Percentiles rank a stretch among this genome's conserved stretches.
Evolutionary conservation across 768 basidiomycete species (phyloP).

Genomic region (Collybia sordida): DNA sequence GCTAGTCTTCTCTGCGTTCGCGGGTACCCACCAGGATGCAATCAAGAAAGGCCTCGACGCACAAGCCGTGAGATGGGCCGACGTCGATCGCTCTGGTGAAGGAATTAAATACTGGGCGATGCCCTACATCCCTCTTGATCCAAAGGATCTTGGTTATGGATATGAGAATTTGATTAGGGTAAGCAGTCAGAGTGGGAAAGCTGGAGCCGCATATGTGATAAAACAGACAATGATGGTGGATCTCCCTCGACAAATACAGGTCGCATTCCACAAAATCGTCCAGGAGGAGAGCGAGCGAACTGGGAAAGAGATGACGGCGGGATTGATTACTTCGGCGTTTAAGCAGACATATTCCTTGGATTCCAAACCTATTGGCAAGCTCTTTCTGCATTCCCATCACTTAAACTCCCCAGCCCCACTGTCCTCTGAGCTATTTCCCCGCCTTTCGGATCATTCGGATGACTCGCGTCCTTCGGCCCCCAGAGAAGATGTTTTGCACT

Average conservation of each 20-base stretch:
- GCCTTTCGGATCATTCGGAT: slow-evolving; percentile 42
- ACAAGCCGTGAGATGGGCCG: slow-evolving; percentile 49
- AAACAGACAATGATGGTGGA: slow-evolving; percentile 76
- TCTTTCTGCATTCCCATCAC: slow-evolving; percentile 63
- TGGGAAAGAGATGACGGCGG: slow-evolving; percentile 76
- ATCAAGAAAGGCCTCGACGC: slow-evolving; percentile 86
- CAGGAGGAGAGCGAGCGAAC: slow-evolving; percentile 73
- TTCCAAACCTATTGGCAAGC: slow-evolving; percentile 61
- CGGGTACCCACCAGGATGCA: slow-evolving; percentile 82
- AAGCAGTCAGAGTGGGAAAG: slow-evolving; percentile 87
- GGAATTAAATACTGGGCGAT: slow-evolving; percentile 61
- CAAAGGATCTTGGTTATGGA: slow-evolving; percentile 77
- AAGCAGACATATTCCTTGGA: slow-evolving; percentile 63
- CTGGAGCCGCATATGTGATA: slow-evolving; percentile 80
- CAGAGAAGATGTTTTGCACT: slow-evolving; percentile 31
- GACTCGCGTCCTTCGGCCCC: slow-evolving; percentile 37
- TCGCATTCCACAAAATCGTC: slow-evolving; percentile 76
- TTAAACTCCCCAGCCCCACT: slow-evolving; percentile 48
- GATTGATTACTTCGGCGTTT: slow-evolving; percentile 76
- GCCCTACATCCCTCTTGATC: slow-evolving; percentile 85
- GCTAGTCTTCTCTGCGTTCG: slow-evolving; percentile 85
- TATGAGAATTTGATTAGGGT: slow-evolving; percentile 90
- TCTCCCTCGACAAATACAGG: slow-evolving; percentile 79
- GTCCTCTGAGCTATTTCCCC: slow-evolving; percentile 29
- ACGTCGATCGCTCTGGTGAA: slow-evolving; percentile 46